Percentiles rank a stretch among this genome's conserved stretches.
Conservation (phyloP, 768 basidiomycete genomes). For the Psilocybe subaeruginosa region DNA sequence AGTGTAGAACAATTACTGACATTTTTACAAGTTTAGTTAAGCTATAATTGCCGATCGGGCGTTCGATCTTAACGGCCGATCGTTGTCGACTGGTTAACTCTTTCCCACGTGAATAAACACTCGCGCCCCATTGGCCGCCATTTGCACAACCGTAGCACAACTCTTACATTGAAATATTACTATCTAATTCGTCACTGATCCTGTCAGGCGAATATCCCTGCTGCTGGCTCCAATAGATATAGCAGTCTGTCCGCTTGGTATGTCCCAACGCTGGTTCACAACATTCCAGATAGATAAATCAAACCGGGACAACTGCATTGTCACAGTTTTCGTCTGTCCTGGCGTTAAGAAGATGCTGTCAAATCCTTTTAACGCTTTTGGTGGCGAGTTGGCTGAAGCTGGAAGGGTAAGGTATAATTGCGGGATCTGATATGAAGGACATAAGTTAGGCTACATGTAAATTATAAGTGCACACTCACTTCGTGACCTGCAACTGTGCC, state of each 20-base stretch:
- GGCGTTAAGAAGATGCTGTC: conserved; percentile 49
- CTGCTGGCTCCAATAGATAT: conserved; percentile 54
- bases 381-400: conserved; percentile 48
- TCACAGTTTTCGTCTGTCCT: conserved; percentile 48
- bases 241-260: conserved; percentile 50
- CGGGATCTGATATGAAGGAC: conserved; percentile 42
- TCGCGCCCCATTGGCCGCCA: not conserved
- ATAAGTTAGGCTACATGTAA: not conserved
- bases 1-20: not conserved
- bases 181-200: conserved; percentile 38
- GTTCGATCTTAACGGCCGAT: conserved; percentile 1
- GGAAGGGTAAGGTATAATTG: conserved; percentile 60
- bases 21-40: not conserved
- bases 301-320: conserved; percentile 49
- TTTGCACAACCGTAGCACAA: no score
- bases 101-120: not conserved
- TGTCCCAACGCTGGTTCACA: conserved; percentile 53
- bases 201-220: conserved; percentile 48
- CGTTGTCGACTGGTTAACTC: not conserved
- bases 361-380: conserved; percentile 58
- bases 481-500: conserved; percentile 58
- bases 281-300: conserved; percentile 61
- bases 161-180: not conserved
- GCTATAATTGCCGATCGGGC: not conserved
- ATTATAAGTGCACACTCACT: conserved; percentile 30